Conservation (phyloP, 257 asterid species). For the Lithospermum erythrorhizon region DNA sequence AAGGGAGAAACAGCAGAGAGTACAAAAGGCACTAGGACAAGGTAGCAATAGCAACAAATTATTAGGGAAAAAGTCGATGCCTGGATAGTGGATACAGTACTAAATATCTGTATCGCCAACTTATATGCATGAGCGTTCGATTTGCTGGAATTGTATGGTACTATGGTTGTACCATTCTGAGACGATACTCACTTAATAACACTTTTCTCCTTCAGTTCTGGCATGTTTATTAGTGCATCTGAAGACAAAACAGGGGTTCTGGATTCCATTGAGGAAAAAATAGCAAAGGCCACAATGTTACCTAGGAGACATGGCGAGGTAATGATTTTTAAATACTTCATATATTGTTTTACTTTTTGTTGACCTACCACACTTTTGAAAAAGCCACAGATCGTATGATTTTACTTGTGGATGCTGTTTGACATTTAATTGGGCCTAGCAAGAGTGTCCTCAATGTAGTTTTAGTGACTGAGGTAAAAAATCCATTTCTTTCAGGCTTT, state of each 20-base stretch:
- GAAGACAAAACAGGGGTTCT: slow-evolving; percentile 75
- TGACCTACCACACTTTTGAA: too few species aligned
- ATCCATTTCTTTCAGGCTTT: slow-evolving; percentile 54
- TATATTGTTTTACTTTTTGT: too few species aligned
- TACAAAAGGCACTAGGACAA: slow-evolving; percentile 85
- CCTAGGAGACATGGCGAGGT: slow-evolving; percentile 85
- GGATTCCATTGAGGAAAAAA: slow-evolving; percentile 62
- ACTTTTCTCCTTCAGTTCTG: slow-evolving; percentile 47
- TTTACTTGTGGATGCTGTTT: too few species aligned
- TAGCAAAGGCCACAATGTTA: slow-evolving; percentile 69
- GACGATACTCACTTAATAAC: neutral
- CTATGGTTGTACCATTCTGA: neutral
- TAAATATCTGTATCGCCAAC: too few species aligned
- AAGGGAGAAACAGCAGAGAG: slow-evolving; percentile 76
- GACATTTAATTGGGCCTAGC: too few species aligned
- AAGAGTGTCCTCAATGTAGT: slow-evolving; percentile 16
- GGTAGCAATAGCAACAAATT: slow-evolving; percentile 36
- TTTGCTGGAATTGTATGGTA: too few species aligned
- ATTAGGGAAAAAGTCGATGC: too few species aligned
- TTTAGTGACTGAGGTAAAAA: slow-evolving; percentile 14
- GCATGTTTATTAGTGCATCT: slow-evolving; percentile 68
- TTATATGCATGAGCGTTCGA: too few species aligned
- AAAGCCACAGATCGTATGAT: too few species aligned
- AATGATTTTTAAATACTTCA: slow-evolving; percentile 1
- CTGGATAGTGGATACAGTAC: too few species aligned